Evolutionary conservation across 306 rosid genomes (phyloP), one percentile per base, ranked within the genome.

Genomic region (Lathyrus aphaca): DNA sequence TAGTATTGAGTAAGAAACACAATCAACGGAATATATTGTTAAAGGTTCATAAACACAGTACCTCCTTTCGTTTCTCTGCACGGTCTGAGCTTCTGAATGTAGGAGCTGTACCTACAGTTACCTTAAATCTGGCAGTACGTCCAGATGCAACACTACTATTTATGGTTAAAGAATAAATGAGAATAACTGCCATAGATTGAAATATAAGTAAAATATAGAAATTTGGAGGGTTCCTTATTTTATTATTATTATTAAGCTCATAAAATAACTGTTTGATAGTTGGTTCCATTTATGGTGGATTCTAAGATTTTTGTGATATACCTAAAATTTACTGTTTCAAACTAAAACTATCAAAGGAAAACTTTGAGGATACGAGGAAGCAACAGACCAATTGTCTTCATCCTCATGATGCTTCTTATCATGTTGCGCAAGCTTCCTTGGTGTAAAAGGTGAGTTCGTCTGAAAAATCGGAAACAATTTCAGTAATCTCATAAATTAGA

Each of bases 31-130:
- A 68, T 46, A 65, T 56, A 71, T 65, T 38, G 40, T 10, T 48
- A 68, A 66, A 42, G 25, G 51, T 68, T 73, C 54, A 25, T 72
- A 13, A 71, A 70, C 53, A 65, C n/a, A 40, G 38, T 86, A 94
- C 99, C 96, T 95, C 99, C 80, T 45, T 95, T 81, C 99, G 83
- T 75, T 86, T 89, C 87, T 87, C 95, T 15, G 96, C 96, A 39
- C 99, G 97, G 21, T 77, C 61, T 0, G 70, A 74, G 61, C 81
- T 49, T 81, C 76, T 84, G 65, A 95, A 95, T 8, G 82, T 78
- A 39, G 99, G 99, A 70, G 97, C 99, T 37, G 85, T 65, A 69
- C 93, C 99, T 14, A 95, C 84, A 15, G 99, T 91, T 43, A 95
- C 96, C 89, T 69, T 91, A 62, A 68, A 81, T 82, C 74, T 94